Evolutionary conservation across 2,329 filamentous ascomycete genomes (phyloP).

Genomic region (Aspergillus costaricaensis): DNA sequence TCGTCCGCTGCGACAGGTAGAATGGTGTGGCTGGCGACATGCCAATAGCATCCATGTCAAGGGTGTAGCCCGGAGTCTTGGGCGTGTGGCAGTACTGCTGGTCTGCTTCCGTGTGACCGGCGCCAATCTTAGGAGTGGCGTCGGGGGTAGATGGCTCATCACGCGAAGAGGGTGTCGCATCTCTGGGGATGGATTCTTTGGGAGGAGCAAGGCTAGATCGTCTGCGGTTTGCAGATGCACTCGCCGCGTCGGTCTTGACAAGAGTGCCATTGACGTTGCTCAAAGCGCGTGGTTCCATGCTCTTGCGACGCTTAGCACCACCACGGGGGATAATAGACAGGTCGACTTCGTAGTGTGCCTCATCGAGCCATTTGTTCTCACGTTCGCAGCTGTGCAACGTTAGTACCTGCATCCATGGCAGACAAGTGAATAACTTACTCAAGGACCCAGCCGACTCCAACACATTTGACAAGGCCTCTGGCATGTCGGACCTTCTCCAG

Average conservation of each 20-base stretch:
- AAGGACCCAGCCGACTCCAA: conserved; percentile 84
- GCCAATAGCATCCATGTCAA: conserved; percentile 41
- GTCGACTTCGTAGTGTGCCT: conserved; percentile 69
- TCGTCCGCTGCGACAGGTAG: conserved; percentile 45
- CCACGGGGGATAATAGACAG: conserved; percentile 68
- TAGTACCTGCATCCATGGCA: conserved; percentile 9
- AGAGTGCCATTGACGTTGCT: conserved; percentile 69
- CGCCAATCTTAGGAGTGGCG: conserved; percentile 9
- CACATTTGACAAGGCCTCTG: conserved; percentile 75
- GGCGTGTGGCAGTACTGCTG: conserved; percentile 30
- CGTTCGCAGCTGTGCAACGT: conserved; percentile 65
- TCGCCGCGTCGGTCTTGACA: conserved; percentile 40
- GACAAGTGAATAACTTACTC: conserved; percentile 62
- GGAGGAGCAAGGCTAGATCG: conserved; percentile 34
- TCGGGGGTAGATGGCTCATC: conserved; percentile 19
- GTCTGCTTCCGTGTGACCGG: conserved; percentile 24
- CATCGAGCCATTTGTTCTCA: conserved; percentile 74
- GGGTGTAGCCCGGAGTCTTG: conserved; percentile 39
- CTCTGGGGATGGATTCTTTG: conserved; percentile 36
- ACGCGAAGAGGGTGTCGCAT: conserved; percentile 33
- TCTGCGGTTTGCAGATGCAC: conserved; percentile 30
- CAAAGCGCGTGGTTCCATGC: conserved; percentile 74
- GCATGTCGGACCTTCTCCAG: conserved; percentile 76
- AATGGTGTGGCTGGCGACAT: conserved; percentile 51
- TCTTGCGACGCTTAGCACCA: conserved; percentile 72